Percentiles rank a stretch among this genome's conserved stretches.
phyloP scores from a whole-genome alignment of 768 basidiomycete species.

The Amanita pallidorosea region DNA sequence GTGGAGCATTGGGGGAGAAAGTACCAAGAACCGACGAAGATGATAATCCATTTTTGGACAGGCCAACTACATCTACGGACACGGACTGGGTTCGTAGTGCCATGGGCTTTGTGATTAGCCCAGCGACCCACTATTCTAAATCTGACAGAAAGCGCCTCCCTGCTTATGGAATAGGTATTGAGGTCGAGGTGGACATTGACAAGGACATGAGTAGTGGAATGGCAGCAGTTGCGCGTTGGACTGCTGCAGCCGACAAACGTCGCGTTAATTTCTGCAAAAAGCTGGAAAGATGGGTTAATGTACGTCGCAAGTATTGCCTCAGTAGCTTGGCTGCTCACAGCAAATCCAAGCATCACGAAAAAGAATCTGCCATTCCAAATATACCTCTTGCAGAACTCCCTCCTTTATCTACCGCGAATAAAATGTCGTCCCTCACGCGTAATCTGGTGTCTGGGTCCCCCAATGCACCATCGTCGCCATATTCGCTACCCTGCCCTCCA shows the following conservation, averaged over 20 bases:
- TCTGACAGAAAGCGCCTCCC: conserved; percentile 54
- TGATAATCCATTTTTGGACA: conserved; percentile 64
- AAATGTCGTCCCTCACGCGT: conserved; percentile 60
- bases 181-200: conserved; percentile 79
- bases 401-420: conserved; percentile 35
- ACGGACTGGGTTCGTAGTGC: conserved; percentile 73
- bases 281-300: conserved; percentile 55
- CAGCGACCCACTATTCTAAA: conserved; percentile 67
- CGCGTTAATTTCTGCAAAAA: conserved; percentile 48
- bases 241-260: conserved; percentile 53
- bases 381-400: conserved; percentile 63
- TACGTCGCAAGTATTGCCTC: conserved; percentile 17
- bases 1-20: conserved; percentile 24
- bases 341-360: conserved; percentile 38
- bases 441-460: conserved; percentile 68
- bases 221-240: conserved; percentile 86
- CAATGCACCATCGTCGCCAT: conserved; percentile 36
- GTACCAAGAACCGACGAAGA: conserved; percentile 18
- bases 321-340: neutral
- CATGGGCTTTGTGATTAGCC: conserved; percentile 69
- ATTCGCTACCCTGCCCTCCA: conserved; percentile 29
- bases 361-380: conserved; percentile 31
- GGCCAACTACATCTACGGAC: conserved; percentile 19
- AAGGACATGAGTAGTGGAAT: conserved; percentile 75
- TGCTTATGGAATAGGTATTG: conserved; percentile 79